Percentiles rank a stretch among this genome's conserved stretches.
Evolutionary conservation across 495 filamentous ascomycete genomes (phyloP).

Genomic region (Endocarpon pusillum): DNA sequence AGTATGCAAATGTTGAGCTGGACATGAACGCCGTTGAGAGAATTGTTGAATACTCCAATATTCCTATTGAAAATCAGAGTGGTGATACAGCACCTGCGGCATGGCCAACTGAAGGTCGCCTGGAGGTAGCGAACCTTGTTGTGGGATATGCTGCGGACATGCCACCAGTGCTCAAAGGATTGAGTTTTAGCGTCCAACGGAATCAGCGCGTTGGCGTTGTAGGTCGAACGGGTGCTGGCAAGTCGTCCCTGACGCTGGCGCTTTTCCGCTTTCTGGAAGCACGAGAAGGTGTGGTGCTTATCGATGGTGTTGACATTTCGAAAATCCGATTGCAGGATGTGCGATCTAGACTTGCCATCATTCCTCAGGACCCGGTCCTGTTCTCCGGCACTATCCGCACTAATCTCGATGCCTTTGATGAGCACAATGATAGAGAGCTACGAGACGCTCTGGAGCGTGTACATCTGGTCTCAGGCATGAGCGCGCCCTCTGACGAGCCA

Average conservation of each 20-base stretch:
- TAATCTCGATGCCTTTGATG: conserved; percentile 68
- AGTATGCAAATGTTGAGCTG: conserved; percentile 43
- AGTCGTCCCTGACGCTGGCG: conserved; percentile 67
- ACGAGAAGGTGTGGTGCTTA: conserved; percentile 46
- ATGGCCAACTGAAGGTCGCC: conserved; percentile 62
- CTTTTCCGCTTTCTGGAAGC: conserved; percentile 74
- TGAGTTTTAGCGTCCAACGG: conserved; percentile 50
- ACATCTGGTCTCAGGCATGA: conserved; percentile 39
- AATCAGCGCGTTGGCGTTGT: conserved; percentile 71
- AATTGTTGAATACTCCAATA: conserved; percentile 61
- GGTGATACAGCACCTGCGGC: conserved; percentile 47
- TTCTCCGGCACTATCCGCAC: conserved; percentile 72
- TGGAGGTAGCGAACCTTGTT: conserved; percentile 57
- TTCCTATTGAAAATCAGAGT: conserved; percentile 47
- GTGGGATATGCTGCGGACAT: conserved; percentile 64
- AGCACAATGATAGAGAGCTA: conserved; percentile 54
- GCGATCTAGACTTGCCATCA: conserved; percentile 61
- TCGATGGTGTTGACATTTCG: conserved; percentile 64
- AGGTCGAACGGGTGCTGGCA: conserved; percentile 75
- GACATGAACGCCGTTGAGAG: conserved; percentile 77
- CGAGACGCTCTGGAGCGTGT: conserved; percentile 60
- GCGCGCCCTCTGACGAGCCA: conserved; percentile 6
- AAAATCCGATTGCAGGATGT: conserved; percentile 58
- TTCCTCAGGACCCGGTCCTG: conserved; percentile 73
- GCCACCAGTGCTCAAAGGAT: conserved; percentile 55